A percentile compares a stretch with the other conserved stretches of the same genome.
These are phyloP conservation scores for Babesia ovis DNA, from an alignment of 169 alveolate species.

Conservation along the genomic window DNA sequence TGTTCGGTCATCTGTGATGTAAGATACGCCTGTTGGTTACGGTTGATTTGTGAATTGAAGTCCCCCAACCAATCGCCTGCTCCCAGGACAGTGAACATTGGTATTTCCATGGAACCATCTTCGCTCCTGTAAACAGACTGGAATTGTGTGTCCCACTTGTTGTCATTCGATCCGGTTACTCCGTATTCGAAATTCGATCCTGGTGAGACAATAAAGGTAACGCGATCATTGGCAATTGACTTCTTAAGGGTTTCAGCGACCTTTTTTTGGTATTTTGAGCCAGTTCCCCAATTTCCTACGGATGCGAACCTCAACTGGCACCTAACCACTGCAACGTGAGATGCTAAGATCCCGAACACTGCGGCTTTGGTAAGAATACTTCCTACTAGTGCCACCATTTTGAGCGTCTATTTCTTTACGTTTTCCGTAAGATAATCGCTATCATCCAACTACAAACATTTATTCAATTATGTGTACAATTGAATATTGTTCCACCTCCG, in stretches of 20 bases:
- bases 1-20: slow-evolving; percentile 61
- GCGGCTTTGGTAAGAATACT: neutral
- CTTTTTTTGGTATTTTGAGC: slow-evolving; percentile 66
- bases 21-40: slow-evolving; percentile 75
- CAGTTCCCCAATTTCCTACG: slow-evolving; percentile 87
- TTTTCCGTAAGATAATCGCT: neutral
- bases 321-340: slow-evolving; percentile 32
- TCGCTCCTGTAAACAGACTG: slow-evolving; percentile 81
- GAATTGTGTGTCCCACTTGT: slow-evolving; percentile 75
- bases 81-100: slow-evolving; percentile 85
- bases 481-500: neutral
- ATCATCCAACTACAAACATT: neutral
- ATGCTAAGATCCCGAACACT: slow-evolving; percentile 2
- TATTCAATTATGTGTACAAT: neutral
- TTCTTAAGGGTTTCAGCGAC: slow-evolving; percentile 82
- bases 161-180: slow-evolving; percentile 75
- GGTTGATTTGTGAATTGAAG: slow-evolving; percentile 75
- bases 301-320: slow-evolving; percentile 83
- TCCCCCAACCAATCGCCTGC: slow-evolving; percentile 86
- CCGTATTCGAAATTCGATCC: slow-evolving; percentile 86
- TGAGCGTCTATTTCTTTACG: slow-evolving; percentile 9
- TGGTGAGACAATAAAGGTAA: slow-evolving; percentile 83
- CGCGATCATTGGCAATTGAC: slow-evolving; percentile 74
- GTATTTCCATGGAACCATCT: slow-evolving; percentile 80
- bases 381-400: neutral